Conservation (phyloP, 2,329 filamentous ascomycete species). For the Ciborinia camelliae region DNA sequence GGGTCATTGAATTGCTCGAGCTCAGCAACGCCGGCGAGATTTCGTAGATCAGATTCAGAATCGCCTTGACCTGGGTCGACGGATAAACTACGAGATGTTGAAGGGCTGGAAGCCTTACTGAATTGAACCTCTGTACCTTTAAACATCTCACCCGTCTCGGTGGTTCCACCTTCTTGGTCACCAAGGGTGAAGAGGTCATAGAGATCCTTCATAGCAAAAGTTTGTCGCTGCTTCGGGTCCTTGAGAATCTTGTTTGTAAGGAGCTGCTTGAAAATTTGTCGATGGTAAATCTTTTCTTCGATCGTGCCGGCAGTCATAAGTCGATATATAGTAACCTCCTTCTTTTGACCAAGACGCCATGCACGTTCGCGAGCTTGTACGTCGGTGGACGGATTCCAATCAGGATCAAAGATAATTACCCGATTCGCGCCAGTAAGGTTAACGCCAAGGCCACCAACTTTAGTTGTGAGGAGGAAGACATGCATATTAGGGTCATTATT, state of each 20-base stretch:
- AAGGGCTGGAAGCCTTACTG: conserved; percentile 39
- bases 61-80: conserved; percentile 28
- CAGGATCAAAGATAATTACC: conserved; percentile 97
- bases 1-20: conserved; percentile 59
- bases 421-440: conserved; percentile 93
- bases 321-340: conserved; percentile 91
- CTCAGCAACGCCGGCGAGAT: conserved; percentile 58
- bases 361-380: conserved; percentile 92
- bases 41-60: conserved; percentile 46
- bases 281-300: conserved; percentile 98
- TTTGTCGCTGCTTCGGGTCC: conserved; percentile 89
- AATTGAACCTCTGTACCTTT: conserved; percentile 78
- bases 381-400: conserved; percentile 98
- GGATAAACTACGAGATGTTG: conserved; percentile 20
- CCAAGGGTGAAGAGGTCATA: conserved; percentile 88
- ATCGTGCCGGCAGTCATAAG: conserved; percentile 98
- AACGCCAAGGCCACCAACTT: conserved; percentile 88
- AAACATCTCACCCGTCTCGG: conserved; percentile 84
- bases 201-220: conserved; percentile 83
- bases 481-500: conserved; percentile 77
- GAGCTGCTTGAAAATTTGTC: conserved; percentile 98
- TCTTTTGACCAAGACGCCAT: conserved; percentile 93
- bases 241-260: conserved; percentile 93
- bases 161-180: conserved; percentile 62
- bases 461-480: conserved; percentile 91